A percentile compares a stretch with the other conserved stretches of the same genome.
These are phyloP conservation scores for Epichloe aotearoae DNA, from an alignment of 2,329 filamentous ascomycete genomes.

Conservation along the genomic window DNA sequence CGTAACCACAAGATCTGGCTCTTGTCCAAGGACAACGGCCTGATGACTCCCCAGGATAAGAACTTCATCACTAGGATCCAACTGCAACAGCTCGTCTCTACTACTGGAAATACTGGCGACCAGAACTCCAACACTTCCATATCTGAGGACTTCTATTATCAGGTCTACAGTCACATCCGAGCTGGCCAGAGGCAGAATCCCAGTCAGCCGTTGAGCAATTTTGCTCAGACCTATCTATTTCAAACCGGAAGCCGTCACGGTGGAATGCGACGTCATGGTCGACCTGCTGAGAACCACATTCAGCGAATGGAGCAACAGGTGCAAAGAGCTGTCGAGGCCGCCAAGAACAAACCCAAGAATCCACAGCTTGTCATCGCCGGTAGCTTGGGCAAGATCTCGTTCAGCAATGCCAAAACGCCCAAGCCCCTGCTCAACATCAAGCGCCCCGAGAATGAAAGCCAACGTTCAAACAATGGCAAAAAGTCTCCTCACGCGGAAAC, in stretches of 20 bases:
- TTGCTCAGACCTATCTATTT: constrained; percentile 94
- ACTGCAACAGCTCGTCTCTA: constrained; percentile 86
- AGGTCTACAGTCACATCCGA: constrained; percentile 90
- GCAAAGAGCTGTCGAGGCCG: constrained; percentile 89
- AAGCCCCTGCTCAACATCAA: constrained; percentile 94
- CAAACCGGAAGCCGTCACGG: constrained; percentile 81
- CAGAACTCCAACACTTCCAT: constrained; percentile 67
- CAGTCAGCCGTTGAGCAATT: constrained; percentile 85
- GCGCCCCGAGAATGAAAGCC: constrained; percentile 56
- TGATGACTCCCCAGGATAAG: constrained; percentile 99
- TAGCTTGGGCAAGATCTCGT: constrained; percentile 93
- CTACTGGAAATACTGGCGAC: constrained; percentile 77
- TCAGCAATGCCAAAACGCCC: constrained; percentile 96
- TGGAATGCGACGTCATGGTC: constrained; percentile 58
- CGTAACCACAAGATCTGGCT: constrained; percentile 96
- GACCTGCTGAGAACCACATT: constrained; percentile 90
- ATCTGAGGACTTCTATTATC: constrained; percentile 94
- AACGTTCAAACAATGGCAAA: constrained; percentile 37
- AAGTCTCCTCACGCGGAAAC: constrained; percentile 20
- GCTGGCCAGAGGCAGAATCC: constrained; percentile 82
- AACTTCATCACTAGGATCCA: constrained; percentile 98
- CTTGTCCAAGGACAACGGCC: constrained; percentile 81
- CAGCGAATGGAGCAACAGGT: constrained; percentile 99
- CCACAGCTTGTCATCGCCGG: constrained; percentile 94
- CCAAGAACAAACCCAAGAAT: constrained; percentile 95